These are phyloP conservation scores for Fusarium oligoseptatum DNA, from an alignment of 2,329 filamentous ascomycete genomes.

Conservation along the genomic window DNA sequence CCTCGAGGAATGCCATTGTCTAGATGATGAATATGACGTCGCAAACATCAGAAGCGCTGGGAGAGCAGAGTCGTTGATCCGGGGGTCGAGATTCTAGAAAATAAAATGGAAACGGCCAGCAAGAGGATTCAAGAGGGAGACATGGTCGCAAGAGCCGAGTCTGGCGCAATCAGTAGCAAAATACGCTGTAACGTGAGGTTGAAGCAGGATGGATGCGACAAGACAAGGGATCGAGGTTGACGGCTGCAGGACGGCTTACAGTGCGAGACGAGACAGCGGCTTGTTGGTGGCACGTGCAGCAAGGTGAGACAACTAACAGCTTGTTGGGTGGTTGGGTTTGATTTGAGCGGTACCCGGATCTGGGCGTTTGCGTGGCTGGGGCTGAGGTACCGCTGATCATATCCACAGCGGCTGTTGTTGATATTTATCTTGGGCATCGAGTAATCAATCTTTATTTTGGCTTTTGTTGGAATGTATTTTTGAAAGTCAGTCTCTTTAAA, in stretches of 20 bases:
- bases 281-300: constrained; percentile 45
- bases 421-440: constrained; percentile 12
- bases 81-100: background rate
- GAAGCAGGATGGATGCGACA: constrained; percentile 24
- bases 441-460: background rate
- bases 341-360: constrained; percentile 31
- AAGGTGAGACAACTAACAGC: constrained; percentile 41
- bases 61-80: constrained; percentile 10
- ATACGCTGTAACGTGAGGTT: constrained; percentile 27
- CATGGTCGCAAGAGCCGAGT: constrained; percentile 34
- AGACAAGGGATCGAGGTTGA: constrained; percentile 34
- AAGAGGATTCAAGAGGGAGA: constrained; percentile 16
- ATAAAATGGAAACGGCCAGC: background rate
- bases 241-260: constrained; percentile 22
- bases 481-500: background rate
- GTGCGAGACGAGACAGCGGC: constrained; percentile 16
- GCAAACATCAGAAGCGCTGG: constrained; percentile 37
- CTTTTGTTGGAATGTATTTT: background rate
- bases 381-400: constrained; percentile 23
- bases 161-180: constrained; percentile 25
- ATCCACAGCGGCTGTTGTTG: constrained; percentile 30
- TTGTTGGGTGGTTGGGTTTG: constrained; percentile 46
- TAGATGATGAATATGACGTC: constrained; percentile 47
- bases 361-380: constrained; percentile 20
- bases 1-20: constrained; percentile 74